Base-by-base conservation (phyloP, 1,139 yeast species). In the Hansenula lynferdii region DNA sequence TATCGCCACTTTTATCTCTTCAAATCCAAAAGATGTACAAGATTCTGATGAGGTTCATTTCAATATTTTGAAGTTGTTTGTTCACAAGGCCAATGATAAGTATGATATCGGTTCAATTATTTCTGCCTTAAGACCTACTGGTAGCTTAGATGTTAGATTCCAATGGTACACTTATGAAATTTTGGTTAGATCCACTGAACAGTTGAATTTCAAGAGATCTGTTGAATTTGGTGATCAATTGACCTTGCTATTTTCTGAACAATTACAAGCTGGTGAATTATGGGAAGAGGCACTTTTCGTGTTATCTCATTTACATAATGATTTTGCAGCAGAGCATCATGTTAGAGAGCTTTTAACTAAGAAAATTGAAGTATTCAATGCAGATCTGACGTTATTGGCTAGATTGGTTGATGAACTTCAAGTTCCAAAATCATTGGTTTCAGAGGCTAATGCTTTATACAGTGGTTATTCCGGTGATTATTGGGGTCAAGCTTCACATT, bases 231-330 rank as follows among this genome's bases (percentile, higher is more conserved):
- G 74, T 16, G 81, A 84, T 51, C 51, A 58, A 5, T 52, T 80
- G 22, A 67, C 80, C 7, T 45, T 65, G 8, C 49, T 61, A 9
- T 77, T 80, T 56, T 82, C 84, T 6, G 63, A 70, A 31, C 75
- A 77, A 43, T 64, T 85, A 31, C 70, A 67, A 38, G 49, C 62
- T 10, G 52, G 57, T n/a, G 75, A 73, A 1, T 57, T 72, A 38
- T 72, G 77, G 73, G 67, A 69, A 43, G 85, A 83, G 49, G 72
- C 92, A 0, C 46, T 84, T 3, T 83, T 72, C 53, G 79, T 83
- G 2, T 65, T 73, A 36, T 64, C 80, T 12, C 84, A 80, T 52
- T 54, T 82, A 21, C 48, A 54, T 2, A 60, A 69, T 44, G 80
- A 78, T 44, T 57, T 52, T 4, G 53, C 62, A 1, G 69, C 75